Conservation (phyloP, 2,329 filamentous ascomycete species). For the Claviceps fusiformis region DNA sequence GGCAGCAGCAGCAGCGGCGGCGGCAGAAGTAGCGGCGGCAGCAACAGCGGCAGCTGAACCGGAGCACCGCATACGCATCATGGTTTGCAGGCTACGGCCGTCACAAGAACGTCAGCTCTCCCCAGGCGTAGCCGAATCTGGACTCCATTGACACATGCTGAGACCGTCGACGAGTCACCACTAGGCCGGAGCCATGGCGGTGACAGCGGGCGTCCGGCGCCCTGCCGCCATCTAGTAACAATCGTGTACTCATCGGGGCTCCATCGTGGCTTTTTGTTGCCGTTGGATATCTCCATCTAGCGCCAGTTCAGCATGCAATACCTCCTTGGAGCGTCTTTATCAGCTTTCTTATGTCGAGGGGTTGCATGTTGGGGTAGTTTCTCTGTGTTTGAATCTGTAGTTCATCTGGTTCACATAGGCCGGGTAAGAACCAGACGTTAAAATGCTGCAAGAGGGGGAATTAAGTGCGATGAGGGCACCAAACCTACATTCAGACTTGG, state of each 20-base stretch:
- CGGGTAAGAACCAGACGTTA: not conserved
- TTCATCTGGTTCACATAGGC: too few relatives aligned
- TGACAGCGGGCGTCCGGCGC: not conserved
- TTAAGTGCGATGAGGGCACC: too few relatives aligned
- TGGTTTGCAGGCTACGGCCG: not conserved
- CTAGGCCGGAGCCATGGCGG: not conserved
- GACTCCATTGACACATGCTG: conserved; percentile 2
- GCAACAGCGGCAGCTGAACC: not conserved
- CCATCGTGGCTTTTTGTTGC: not conserved
- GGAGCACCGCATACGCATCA: not conserved
- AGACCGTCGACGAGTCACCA: not conserved
- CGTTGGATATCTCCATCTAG: not conserved
- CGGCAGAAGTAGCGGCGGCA: not conserved
- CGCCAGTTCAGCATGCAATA: not conserved
- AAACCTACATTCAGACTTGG: not conserved
- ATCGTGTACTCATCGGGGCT: not conserved
- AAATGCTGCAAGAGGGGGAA: not conserved
- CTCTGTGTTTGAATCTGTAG: too few relatives aligned
- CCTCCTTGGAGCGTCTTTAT: not conserved
- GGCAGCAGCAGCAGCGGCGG: not conserved
- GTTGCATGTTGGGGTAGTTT: too few relatives aligned
- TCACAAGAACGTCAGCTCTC: conserved; percentile 4
- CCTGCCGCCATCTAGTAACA: not conserved
- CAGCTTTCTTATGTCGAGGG: not conserved
- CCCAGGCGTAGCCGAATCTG: not conserved